These are phyloP conservation scores for Suhomyces taliae DNA, from an alignment of 1,139 yeast species.

Conservation along the genomic window DNA sequence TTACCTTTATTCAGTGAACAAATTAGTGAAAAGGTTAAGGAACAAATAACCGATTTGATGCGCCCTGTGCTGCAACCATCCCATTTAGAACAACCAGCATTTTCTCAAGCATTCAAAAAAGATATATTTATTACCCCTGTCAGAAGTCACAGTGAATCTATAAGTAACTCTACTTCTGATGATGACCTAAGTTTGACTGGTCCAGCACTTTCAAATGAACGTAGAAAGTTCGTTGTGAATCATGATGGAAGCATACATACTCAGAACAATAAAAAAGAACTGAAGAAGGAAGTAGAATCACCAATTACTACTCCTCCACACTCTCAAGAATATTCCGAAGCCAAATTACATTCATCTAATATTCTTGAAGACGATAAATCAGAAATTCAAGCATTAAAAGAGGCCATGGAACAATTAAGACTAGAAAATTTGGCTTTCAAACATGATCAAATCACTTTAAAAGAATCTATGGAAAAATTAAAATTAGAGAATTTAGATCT, in stretches of 20 bases:
- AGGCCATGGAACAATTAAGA: slow-evolving; percentile 13
- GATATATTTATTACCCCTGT: slow-evolving; percentile 11
- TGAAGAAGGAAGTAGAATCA: slow-evolving; percentile 11
- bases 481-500: slow-evolving; percentile 17
- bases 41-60: slow-evolving; percentile 6
- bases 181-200: slow-evolving; percentile 13
- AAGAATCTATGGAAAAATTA: slow-evolving; percentile 13
- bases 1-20: slow-evolving; percentile 11
- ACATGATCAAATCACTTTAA: slow-evolving; percentile 6
- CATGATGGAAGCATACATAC: slow-evolving; percentile 13
- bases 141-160: slow-evolving; percentile 10
- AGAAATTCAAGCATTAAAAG: slow-evolving; percentile 7
- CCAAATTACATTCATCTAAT: slow-evolving; percentile 4
- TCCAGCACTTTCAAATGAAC: slow-evolving; percentile 1
- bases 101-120: not conserved
- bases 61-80: not conserved
- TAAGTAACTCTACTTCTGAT: slow-evolving; percentile 6
- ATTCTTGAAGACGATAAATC: not conserved
- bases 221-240: slow-evolving; percentile 9
- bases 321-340: slow-evolving; percentile 20
- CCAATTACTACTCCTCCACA: slow-evolving; percentile 28
- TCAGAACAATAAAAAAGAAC: not conserved
- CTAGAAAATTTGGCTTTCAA: slow-evolving; percentile 14
- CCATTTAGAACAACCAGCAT: not conserved
- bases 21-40: slow-evolving; percentile 8